A percentile compares a stretch with the other conserved stretches of the same genome.
phyloP scores from a whole-genome alignment of 108 stramenopile genomes.

The Skeletonema tropicum region DNA sequence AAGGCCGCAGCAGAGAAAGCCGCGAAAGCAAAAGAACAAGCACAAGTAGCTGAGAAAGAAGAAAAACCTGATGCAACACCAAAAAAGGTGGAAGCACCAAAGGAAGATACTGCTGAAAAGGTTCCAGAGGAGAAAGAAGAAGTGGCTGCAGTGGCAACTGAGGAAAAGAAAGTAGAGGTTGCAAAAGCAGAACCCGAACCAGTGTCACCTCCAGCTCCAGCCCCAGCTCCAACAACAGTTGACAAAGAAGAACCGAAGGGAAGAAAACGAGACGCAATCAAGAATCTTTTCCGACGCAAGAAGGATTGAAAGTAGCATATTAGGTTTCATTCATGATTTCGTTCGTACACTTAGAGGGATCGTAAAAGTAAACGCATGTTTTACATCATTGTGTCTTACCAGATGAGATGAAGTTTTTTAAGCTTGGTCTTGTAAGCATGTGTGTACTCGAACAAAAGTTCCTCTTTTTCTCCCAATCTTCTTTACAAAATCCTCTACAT shows the following conservation, averaged over 20 bases:
- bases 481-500: no score
- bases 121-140: neutral
- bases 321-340: neutral
- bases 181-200: neutral
- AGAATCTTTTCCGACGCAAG: slow-evolving; percentile 23
- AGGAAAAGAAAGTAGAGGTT: neutral
- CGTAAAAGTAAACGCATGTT: neutral
- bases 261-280: slow-evolving; percentile 30
- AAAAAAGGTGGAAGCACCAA: neutral
- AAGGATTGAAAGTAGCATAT: neutral
- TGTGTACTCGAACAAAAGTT: no score
- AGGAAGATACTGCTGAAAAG: neutral
- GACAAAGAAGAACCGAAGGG: slow-evolving; percentile 1
- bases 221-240: neutral
- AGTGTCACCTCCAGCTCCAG: neutral
- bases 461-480: no score
- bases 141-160: neutral
- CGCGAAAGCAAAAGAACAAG: slow-evolving; percentile 10
- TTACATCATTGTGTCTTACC: neutral
- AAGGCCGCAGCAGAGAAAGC: slow-evolving; percentile 6
- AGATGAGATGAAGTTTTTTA: no score
- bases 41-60: neutral
- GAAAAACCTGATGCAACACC: neutral
- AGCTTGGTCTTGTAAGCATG: no score
- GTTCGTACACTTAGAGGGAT: neutral